Base-by-base conservation (phyloP, 148 eudicot genomes). In the Tetragonia tetragonoides region DNA sequence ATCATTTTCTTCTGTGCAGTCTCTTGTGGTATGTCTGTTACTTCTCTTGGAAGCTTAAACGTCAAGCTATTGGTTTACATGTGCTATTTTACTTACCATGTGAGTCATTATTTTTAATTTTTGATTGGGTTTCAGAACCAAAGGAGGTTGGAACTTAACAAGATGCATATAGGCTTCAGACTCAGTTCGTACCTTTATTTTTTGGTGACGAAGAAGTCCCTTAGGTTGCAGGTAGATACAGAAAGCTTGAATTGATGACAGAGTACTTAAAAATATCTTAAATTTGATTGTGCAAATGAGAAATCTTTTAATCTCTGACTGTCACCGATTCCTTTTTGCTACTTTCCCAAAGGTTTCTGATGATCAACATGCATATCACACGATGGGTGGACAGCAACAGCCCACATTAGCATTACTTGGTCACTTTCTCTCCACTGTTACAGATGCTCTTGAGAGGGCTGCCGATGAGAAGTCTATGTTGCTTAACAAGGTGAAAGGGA, bases 111-210 rank as follows among this genome's bases (percentile, higher is more conserved):
- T 34, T 75, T 74, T 66, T 7, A 28, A 12, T 70, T 47, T 66
- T 42, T 21, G 53, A 28, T 75, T 77, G 77, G 23, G 71, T 81
- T 80, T 79, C 86, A 93, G 97, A 84, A 77, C 57, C 93, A 83
- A 81, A 84, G 87, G 82, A 91, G 87, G 73, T 82, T 87, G 70
- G 99, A 93, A 82, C 84, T 93, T 59, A 88, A 83, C 83, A 86
- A 82, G 71, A 88, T 89, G 81, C 89, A 86, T 77, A 86, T 95
- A 47, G 92, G 93, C 84, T 91, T 91, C 84, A 87, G 87, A 84
- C 89, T 95, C 81, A 89, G 92, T 85, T 95, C 99, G 20, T 95
- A 93, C 81, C 95, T 95, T 4, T 91, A 93, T 83, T 93, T 89
- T 81, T 85, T 93, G 81, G 98, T 93, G 65, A 91, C 89, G 2